Evolutionary conservation across 2,329 filamentous ascomycete species (phyloP), one percentile per base, ranked within the genome.

Genomic region (Sclerotinia sclerotiorum): DNA sequence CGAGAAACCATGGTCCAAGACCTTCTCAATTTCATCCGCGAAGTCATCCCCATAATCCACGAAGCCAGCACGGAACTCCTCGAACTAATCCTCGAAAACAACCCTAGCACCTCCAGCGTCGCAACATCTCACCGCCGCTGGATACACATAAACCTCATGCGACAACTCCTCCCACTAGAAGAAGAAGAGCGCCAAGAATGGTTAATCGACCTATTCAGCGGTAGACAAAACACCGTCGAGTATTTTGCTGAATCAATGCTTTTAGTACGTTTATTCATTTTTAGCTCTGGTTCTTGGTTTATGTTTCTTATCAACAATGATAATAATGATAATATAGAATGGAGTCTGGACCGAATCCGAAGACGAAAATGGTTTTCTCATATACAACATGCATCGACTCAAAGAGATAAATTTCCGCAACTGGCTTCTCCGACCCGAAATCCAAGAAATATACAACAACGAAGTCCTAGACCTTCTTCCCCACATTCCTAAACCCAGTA

Each of bases 41-140:
- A 62, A 11, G 44, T 3, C 2, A 21, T 62, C 24, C 58, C 27
- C 17, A n/a, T n/a, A 24, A 15, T n/a, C 11, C 24, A 24, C 21
- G 29, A 35, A n/a, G 58, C 58, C 32, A 62, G 10, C 29, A 29
- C 35, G 10, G 58, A 62, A 8, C 19, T 62, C 13, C 17, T 62
- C 21, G 4, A 32, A 62, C n/a, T 62, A 8, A 19, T 62, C 7
- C 19, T 62, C 0, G 44, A 62, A 49, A 49, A 32, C 7, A 15
- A 49, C n/a, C 29, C 44, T 24, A 48, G 17, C 32, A 49, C 58
- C 7, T 49, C 27, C 8, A 21, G 8, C 32, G 13, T 62, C 24
- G 58, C 58, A 35, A 62, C 48, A 8, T 49, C 29, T 49, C 13
- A 62, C 13, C 6, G 58, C 32, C 58, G 58, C 32, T 62, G 58